Evolutionary conservation across 2,329 filamentous ascomycete genomes (phyloP), one percentile per base, ranked within the genome.

Genomic region (Myriosclerotinia duriaeana): DNA sequence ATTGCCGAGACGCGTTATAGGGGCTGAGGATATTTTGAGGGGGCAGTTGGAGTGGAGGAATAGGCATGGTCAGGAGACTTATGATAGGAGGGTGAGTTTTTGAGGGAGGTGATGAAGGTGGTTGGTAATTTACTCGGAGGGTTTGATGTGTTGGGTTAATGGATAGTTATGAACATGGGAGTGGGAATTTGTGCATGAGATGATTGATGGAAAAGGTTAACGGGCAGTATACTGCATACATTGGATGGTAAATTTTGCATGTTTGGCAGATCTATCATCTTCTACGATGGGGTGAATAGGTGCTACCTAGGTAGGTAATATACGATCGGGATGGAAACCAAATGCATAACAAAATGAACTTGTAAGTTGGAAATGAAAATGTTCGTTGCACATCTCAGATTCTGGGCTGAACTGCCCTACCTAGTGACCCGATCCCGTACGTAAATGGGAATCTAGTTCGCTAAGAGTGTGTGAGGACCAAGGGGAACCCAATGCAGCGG

Each of bases 1-100:
- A 26, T 75, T 95, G 56, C 92, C 92, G 0, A 81, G 85, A 76
- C 81, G 79, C 17, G 80, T 95, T 36, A 87, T 94, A 0, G 80
- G 84, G 70, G 79, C 84, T 20, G 92, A 96, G 78, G 84, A 50
- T 55, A 48, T 7, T 4, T 53, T 54, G 58, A 54, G 64, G 26
- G 30, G 52, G 6, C 20, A 22, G 2, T 30, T 63, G 8, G 64
- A 58, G 6, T 62, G 58, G 64, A 54, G 40, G 12, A 46, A 53
- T 36, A 42, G 56, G 11, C 20, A 22, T 36, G 1, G 20, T 0
- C 17, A 22, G 22, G 30, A 17, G 17, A 66, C 63, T 55, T 30
- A 54, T 63, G 64, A 63, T 30, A 52, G 44, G 9, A 58, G 64
- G 11, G 34, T 5, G 20, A 66, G 58, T 17, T 50, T 66, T 22